These are phyloP conservation scores for Gnetum montanum DNA, from an alignment of 75 land plant genomes.

Conservation along the genomic window DNA sequence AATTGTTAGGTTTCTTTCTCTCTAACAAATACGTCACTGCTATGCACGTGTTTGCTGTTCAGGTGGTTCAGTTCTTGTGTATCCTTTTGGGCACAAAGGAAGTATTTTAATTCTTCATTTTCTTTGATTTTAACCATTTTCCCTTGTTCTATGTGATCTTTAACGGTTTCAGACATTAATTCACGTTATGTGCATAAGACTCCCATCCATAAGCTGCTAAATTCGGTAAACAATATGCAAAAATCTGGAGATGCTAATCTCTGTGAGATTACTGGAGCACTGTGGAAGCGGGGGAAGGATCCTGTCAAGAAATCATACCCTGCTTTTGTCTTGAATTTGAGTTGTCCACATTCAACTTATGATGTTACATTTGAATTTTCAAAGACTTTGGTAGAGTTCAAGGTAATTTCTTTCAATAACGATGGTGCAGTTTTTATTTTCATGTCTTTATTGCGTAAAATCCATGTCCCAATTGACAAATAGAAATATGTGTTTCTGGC, in stretches of 20 bases:
- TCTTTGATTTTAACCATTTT: neutral
- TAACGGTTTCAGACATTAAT: constrained; percentile 60
- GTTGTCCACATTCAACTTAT: constrained; percentile 57
- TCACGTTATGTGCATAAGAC: constrained; percentile 66
- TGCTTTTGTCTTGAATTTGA: constrained; percentile 55
- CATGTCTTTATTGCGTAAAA: too few relatives aligned
- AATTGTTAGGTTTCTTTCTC: neutral
- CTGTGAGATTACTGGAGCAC: constrained; percentile 21
- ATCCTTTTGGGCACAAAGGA: constrained; percentile 30
- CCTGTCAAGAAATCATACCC: constrained; percentile 28
- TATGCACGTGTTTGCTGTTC: constrained; percentile 14
- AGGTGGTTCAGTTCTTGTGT: constrained; percentile 82
- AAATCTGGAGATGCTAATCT: too few relatives aligned
- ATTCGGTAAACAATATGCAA: too few relatives aligned
- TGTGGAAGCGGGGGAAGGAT: constrained; percentile 1
- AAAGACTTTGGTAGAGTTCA: constrained; percentile 74
- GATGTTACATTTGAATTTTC: constrained; percentile 81
- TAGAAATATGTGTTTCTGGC: too few relatives aligned
- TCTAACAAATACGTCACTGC: neutral
- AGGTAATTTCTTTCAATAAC: too few relatives aligned
- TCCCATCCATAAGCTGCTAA: constrained; percentile 75
- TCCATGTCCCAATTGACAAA: too few relatives aligned
- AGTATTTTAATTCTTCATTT: neutral
- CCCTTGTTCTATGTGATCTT: constrained; percentile 13
- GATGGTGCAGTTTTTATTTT: too few relatives aligned